Base-by-base conservation (phyloP, 306 rosid species). In the Lathyrus sativus region DNA sequence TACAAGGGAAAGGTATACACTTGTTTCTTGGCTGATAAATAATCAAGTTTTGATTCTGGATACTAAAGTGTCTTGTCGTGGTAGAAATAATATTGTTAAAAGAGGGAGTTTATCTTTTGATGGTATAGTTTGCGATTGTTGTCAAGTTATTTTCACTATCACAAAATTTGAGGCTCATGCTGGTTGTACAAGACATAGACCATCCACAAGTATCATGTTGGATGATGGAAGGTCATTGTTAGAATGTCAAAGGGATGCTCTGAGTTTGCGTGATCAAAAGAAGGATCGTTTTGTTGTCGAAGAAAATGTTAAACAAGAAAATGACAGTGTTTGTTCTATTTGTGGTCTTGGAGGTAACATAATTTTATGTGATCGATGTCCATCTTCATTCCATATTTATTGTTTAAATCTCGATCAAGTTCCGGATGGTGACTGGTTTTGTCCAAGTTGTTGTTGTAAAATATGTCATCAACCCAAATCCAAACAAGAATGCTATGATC, bases 121-220 rank as follows among this genome's bases (percentile, higher is more conserved):
- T 4, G 97, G 90, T 7, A 83, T 90, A 6, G 14, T 39, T 12
- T 90, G 95, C 62, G 81, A 83, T 22, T 90, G 97, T 43, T 90
- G 97, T 65, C 66, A 18, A 0, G 2, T 24, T 17, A 4, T 60
- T 6, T 83, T 84, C 45, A 5, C 75, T 22, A 79, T 76, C 39
- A 73, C 81, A 53, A 53, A 43, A 2, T 91, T 88, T 44, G 95
- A 88, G 78, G 76, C 59, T 29, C 97, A 91, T 56, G 84, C 81
- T 0, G 83, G 86, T 9, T 76, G 92, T 70, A 74, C 82, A 19
- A 76, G 77, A 6, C 97, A 78, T 50, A 76, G 86, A 45, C 95
- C 97, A 4, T 75, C 85, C 7, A 81, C 88, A 6, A 76, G 70
- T 42, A 88, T 88, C 43, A 59, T 84, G 38, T 65, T 91, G 44